phyloP scores from a whole-genome alignment of 306 rosid species.

The Vachellia pachyceras region DNA sequence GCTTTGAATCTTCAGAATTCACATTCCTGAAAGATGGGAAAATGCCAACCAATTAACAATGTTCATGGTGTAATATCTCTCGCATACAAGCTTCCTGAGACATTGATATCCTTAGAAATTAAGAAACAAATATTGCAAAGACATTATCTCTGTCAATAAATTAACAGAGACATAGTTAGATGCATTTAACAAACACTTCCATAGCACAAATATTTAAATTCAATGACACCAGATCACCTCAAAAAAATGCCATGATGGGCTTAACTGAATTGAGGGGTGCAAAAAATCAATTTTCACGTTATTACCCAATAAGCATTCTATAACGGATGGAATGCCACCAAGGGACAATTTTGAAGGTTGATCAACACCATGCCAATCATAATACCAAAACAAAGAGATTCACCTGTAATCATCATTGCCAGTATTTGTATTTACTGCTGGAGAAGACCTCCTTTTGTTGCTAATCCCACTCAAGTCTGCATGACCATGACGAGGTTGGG shows the following conservation, averaged over 20 bases:
- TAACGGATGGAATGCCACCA: constrained; percentile 13
- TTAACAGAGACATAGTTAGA: constrained; percentile 12
- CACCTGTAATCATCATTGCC: constrained; percentile 85
- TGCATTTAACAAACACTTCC: constrained; percentile 4
- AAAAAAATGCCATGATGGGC: constrained; percentile 7
- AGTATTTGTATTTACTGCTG: constrained; percentile 59
- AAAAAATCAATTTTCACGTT: constrained; percentile 11
- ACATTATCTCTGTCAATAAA: constrained; percentile 6
- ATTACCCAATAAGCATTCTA: background rate
- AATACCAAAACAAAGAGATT: background rate
- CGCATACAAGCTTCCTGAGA: constrained; percentile 24
- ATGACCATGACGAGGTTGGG: constrained; percentile 74
- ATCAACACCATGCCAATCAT: constrained; percentile 15
- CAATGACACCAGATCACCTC: constrained; percentile 1
- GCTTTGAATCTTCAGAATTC: constrained; percentile 55
- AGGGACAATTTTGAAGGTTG: constrained; percentile 3
- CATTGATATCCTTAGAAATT: background rate
- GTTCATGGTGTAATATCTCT: constrained; percentile 24
- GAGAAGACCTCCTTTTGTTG: constrained; percentile 77
- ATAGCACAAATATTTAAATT: constrained; percentile 14
- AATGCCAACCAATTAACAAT: constrained; percentile 28
- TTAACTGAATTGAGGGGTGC: constrained; percentile 9
- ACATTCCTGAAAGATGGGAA: constrained; percentile 51
- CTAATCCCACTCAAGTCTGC: constrained; percentile 55
- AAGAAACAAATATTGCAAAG: background rate